A percentile compares a stretch with the other conserved stretches of the same genome.
Conservation (phyloP, 306 rosid genomes). For the Prunus fruticosa region DNA sequence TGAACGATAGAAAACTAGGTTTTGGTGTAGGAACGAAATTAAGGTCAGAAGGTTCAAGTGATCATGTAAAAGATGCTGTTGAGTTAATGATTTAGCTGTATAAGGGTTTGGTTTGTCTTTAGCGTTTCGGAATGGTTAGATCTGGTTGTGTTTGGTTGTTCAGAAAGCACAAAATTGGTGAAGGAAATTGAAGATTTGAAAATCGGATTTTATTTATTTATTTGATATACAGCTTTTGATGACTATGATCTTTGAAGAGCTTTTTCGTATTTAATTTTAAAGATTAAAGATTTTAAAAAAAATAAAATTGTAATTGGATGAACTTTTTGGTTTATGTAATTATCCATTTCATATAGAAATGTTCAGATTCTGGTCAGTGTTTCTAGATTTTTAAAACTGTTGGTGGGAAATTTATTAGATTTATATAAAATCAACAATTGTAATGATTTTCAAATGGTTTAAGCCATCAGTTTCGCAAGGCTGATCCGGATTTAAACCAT, state of each 20-base stretch:
- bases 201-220: neutral
- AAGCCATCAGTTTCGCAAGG: neutral
- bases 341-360: too few species aligned
- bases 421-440: neutral
- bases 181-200: neutral
- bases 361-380: neutral
- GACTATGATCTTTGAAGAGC: neutral
- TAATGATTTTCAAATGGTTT: neutral
- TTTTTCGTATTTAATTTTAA: neutral
- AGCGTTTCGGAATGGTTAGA: neutral
- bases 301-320: too few species aligned
- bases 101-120: neutral
- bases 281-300: neutral
- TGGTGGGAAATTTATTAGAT: neutral
- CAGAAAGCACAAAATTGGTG: neutral
- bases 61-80: neutral
- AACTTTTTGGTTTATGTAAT: too few species aligned
- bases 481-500: neutral
- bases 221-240: neutral
- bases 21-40: neutral
- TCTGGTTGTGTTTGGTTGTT: conserved; percentile 11
- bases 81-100: neutral
- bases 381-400: neutral
- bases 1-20: neutral
- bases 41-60: too few species aligned